Percentiles rank a stretch among this genome's conserved stretches.
These are phyloP conservation scores for Cymbopogon flexuosus DNA, from an alignment of 202 grass and related monocot genomes.

Conservation along the genomic window DNA sequence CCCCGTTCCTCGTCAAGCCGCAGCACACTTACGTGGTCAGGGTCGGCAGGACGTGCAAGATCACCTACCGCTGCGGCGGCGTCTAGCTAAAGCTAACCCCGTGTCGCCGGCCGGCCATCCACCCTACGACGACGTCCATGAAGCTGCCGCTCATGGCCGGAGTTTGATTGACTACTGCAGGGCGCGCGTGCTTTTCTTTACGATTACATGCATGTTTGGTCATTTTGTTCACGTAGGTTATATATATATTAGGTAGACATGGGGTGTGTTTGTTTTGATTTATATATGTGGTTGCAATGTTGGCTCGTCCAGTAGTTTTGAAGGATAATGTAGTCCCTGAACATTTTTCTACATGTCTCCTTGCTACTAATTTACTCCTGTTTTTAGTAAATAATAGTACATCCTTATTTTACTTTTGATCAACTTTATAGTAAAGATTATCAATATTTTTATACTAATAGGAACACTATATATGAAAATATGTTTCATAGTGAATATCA, in stretches of 20 bases:
- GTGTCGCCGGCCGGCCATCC: neutral
- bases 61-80: conserved; percentile 59
- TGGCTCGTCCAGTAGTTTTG: conserved; percentile 5
- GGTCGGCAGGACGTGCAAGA: conserved; percentile 52
- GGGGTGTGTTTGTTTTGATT: neutral
- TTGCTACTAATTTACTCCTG: conserved; percentile 1
- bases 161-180: too few relatives aligned
- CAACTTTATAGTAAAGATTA: neutral
- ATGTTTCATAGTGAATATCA: too few relatives aligned
- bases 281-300: conserved; percentile 1
- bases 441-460: too few relatives aligned
- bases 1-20: conserved; percentile 70
- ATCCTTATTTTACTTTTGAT: neutral
- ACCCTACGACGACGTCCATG: neutral
- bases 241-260: conserved; percentile 1
- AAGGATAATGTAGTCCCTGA: conserved; percentile 7
- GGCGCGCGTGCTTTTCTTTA: neutral
- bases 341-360: conserved; percentile 7
- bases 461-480: too few relatives aligned
- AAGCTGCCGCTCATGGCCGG: neutral
- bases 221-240: conserved; percentile 31
- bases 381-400: too few relatives aligned
- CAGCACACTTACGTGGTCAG: conserved; percentile 64
- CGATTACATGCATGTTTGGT: conserved; percentile 14
- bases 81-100: conserved; percentile 20